Percentiles rank a stretch among this genome's conserved stretches.
phyloP scores from a whole-genome alignment of 2,329 filamentous ascomycete species.

The Dactylellina haptotyla region DNA sequence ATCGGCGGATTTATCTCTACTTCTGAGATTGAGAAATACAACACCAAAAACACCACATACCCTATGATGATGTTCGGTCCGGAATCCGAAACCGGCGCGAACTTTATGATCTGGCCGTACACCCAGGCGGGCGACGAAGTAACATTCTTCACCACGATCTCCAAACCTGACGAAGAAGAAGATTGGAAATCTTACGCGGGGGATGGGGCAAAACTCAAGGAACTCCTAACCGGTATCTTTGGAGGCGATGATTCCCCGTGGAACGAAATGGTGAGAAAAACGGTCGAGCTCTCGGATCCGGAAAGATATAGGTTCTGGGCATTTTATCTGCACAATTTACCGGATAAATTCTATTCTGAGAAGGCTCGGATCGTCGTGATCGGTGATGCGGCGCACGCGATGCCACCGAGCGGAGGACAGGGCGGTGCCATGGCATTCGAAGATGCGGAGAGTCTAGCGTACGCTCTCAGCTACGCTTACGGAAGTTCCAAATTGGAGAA shows the following conservation, averaged over 20 bases:
- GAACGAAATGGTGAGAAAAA: slow-evolving; percentile 36
- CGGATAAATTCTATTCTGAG: slow-evolving; percentile 41
- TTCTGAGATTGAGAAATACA: slow-evolving; percentile 28
- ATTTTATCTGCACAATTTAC: slow-evolving; percentile 35
- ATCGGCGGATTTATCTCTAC: slow-evolving; percentile 35
- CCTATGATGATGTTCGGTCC: slow-evolving; percentile 50
- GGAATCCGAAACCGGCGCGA: slow-evolving; percentile 23
- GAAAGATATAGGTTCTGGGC: slow-evolving; percentile 35
- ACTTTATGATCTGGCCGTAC: slow-evolving; percentile 50
- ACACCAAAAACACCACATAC: slow-evolving; percentile 12
- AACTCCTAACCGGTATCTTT: slow-evolving; percentile 10
- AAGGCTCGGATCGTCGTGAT: slow-evolving; percentile 62
- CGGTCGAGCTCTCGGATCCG: slow-evolving; percentile 26
- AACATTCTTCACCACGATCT: slow-evolving; percentile 44
- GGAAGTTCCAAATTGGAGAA: background rate
- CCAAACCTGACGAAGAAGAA: slow-evolving; percentile 25
- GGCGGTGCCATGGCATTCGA: slow-evolving; percentile 69
- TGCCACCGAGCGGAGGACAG: slow-evolving; percentile 68
- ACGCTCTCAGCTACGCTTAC: slow-evolving; percentile 11
- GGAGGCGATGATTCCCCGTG: slow-evolving; percentile 23
- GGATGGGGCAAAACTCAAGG: slow-evolving; percentile 30
- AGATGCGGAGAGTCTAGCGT: slow-evolving; percentile 65
- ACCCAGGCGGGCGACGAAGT: slow-evolving; percentile 10
- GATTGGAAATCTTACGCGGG: slow-evolving; percentile 17
- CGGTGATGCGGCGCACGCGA: slow-evolving; percentile 70